Conservation (phyloP, 2,329 filamentous ascomycete genomes). For the Diplodia intermedia region DNA sequence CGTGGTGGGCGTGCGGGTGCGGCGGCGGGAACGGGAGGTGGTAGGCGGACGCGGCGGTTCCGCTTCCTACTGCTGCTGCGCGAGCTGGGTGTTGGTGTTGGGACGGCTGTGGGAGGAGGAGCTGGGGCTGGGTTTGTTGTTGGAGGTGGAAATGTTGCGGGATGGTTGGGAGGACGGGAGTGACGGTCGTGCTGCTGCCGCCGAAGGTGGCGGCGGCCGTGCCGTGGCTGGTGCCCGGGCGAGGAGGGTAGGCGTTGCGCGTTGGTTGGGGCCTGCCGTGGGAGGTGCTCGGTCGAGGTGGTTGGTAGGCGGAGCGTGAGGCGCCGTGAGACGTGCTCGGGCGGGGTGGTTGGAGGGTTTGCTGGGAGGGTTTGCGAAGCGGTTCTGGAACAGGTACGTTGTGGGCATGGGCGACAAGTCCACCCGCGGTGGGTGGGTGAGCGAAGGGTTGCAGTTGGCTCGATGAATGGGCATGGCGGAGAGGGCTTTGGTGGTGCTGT, state of each 20-base stretch:
- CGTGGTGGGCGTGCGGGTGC: not conserved
- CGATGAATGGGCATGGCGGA: not conserved
- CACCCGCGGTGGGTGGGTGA: not conserved
- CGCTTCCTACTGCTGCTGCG: too few species aligned
- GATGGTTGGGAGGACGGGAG: not conserved
- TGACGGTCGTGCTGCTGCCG: not conserved
- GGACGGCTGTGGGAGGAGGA: not conserved
- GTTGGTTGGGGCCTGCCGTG: not conserved
- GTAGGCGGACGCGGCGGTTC: not conserved
- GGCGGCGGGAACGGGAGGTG: not conserved
- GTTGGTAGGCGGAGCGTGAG: not conserved
- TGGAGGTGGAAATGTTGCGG: not conserved
- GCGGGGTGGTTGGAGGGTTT: not conserved
- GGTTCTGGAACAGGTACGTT: not conserved
- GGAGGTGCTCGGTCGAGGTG: slow-evolving; percentile 3
- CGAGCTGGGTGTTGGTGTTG: too few species aligned
- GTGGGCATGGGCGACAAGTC: not conserved
- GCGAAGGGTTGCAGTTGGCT: not conserved
- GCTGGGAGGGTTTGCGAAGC: not conserved
- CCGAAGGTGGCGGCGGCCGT: not conserved
- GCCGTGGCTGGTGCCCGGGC: slow-evolving; percentile 15
- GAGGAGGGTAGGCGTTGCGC: not conserved
- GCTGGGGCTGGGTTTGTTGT: too few species aligned
- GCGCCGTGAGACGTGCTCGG: slow-evolving; percentile 2
- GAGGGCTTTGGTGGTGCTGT: not conserved